phyloP scores from a whole-genome alignment of 495 filamentous ascomycete species.

The Trichocladium antarcticum region DNA sequence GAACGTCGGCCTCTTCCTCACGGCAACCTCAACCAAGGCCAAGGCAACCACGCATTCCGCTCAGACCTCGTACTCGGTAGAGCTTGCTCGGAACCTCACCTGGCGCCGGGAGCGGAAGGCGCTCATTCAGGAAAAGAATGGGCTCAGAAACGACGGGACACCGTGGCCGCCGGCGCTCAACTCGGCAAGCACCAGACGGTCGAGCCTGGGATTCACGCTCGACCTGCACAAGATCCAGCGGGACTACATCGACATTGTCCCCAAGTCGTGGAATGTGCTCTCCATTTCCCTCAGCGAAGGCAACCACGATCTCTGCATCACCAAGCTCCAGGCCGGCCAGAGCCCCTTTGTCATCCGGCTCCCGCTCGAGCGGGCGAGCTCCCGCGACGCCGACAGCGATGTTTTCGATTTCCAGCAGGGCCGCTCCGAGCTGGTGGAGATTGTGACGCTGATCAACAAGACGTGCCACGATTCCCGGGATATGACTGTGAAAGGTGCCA shows the following conservation, averaged over 20 bases:
- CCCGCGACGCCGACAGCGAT: conserved; percentile 68
- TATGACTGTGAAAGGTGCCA: conserved; percentile 46
- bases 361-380: conserved; percentile 68
- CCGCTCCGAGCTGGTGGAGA: conserved; percentile 64
- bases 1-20: conserved; percentile 54
- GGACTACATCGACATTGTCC: conserved; percentile 73
- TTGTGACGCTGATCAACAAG: conserved; percentile 66
- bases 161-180: conserved; percentile 23
- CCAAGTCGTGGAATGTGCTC: conserved; percentile 68
- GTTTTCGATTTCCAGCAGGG: conserved; percentile 74
- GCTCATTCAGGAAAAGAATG: conserved; percentile 32
- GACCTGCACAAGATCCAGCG: conserved; percentile 50
- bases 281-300: conserved; percentile 75
- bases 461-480: conserved; percentile 54
- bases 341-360: conserved; percentile 75
- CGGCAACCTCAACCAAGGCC: conserved; percentile 42
- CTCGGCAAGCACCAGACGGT: conserved; percentile 18
- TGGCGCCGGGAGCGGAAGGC: conserved; percentile 49
- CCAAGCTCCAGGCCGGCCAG: conserved; percentile 58
- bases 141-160: conserved; percentile 18
- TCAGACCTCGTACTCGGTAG: conserved; percentile 48
- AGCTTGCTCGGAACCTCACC: conserved; percentile 51
- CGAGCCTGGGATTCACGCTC: conserved; percentile 30
- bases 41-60: conserved; percentile 42
- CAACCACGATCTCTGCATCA: conserved; percentile 69